Evolutionary conservation across 2,329 filamentous ascomycete genomes (phyloP).

Genomic region (Trichoderma lentiforme): DNA sequence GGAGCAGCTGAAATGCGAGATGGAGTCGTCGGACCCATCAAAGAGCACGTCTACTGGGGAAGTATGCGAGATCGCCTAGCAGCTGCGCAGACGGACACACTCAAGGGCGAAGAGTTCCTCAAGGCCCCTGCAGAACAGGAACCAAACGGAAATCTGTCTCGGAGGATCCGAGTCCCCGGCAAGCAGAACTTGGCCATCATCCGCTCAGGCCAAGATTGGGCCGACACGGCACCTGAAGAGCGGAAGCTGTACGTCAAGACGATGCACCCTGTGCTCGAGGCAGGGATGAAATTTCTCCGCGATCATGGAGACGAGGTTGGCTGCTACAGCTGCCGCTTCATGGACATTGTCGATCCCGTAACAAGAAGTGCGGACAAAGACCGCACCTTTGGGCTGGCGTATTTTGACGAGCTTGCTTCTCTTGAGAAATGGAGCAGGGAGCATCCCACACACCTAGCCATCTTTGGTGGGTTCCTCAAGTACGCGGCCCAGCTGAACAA

Average conservation of each 20-base stretch:
- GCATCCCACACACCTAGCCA: slow-evolving; percentile 39
- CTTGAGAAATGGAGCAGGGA: slow-evolving; percentile 40
- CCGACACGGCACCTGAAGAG: slow-evolving; percentile 38
- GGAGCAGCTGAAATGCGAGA: slow-evolving; percentile 41
- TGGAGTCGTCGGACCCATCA: slow-evolving; percentile 34
- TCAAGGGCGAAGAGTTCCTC: slow-evolving; percentile 28
- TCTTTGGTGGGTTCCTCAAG: slow-evolving; percentile 39
- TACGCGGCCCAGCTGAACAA: slow-evolving; percentile 38
- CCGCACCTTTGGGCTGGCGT: slow-evolving; percentile 40
- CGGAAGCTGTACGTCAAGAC: slow-evolving; percentile 41
- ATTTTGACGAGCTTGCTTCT: slow-evolving; percentile 39
- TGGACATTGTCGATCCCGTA: slow-evolving; percentile 37
- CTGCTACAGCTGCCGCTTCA: slow-evolving; percentile 43
- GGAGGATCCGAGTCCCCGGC: slow-evolving; percentile 33
- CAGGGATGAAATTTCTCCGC: slow-evolving; percentile 44
- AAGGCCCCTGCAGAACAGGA: neutral
- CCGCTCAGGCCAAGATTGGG: slow-evolving; percentile 46
- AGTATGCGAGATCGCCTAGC: slow-evolving; percentile 45
- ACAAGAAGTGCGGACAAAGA: slow-evolving; percentile 28
- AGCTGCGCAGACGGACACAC: slow-evolving; percentile 34
- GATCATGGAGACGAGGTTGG: slow-evolving; percentile 42
- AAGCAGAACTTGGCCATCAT: slow-evolving; percentile 42
- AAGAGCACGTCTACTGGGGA: slow-evolving; percentile 46
- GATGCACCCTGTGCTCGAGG: slow-evolving; percentile 43
- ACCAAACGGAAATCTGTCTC: neutral